Evolutionary conservation across 106 monocot genomes (phyloP), one percentile per base, ranked within the genome.

Genomic region (Posidonia australis): DNA sequence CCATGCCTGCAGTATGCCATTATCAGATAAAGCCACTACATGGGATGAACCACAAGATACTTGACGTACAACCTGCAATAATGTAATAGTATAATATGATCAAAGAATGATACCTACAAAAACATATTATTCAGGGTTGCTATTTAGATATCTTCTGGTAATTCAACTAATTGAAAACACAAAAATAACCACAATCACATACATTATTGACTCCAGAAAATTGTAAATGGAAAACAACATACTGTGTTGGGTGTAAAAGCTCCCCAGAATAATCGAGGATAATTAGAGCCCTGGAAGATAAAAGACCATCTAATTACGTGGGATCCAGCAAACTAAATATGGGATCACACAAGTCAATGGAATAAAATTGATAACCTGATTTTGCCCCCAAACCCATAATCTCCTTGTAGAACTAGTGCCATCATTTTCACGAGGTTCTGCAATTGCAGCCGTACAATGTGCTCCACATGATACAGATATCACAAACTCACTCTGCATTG

Each of bases 351-450:
- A 28, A 6, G 67, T 5, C 46, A 54, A 14, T 32, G 26, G 43
- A 64, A 43, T 22, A 41, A 72, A 54, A 10, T 22, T 1, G 26
- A 17, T 11, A 21, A 90, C 96, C 96, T 98, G 90, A 87, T 98
- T 98, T 78, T 98, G 90, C 18, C 96, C 96, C 96, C 96, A 98
- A 53, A 98, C 79, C 90, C 87, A 98, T 27, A 98, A 87, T 66
- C 90, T 81, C 19, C 84, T 78, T 27, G 29, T 67, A 27, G 90
- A 87, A 30, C 71, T 23, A 29, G 68, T 77, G 31, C 76, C 90
- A 76, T 98, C 84, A 74, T 87, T 85, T 46, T 81, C 72, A 24
- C 82, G 76, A 75, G 87, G 82, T 71, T 87, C 90, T 45, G 96
- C 82, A 77, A 98, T 86, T 57, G 86, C 90, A 69, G 78, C 83